Conservation (phyloP, 2,329 filamentous ascomycete species). For the Alternaria ethzedia region DNA sequence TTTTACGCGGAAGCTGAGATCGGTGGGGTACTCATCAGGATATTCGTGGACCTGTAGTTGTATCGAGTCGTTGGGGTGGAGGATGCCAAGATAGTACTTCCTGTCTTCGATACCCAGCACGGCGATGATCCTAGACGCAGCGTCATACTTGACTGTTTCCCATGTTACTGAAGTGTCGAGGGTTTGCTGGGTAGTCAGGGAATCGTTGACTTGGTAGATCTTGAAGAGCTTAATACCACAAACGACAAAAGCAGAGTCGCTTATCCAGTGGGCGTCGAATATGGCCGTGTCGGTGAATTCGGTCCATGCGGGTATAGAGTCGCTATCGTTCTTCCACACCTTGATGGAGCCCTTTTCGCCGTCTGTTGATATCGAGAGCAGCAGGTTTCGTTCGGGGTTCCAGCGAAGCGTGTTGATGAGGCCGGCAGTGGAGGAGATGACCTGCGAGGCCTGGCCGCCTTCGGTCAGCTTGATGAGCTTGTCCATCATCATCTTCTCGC, state of each 20-base stretch:
- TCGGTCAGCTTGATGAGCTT: slow-evolving; percentile 45
- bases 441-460: slow-evolving; percentile 36
- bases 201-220: slow-evolving; percentile 45
- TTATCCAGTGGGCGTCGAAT: slow-evolving; percentile 54
- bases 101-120: slow-evolving; percentile 37
- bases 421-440: slow-evolving; percentile 47
- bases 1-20: slow-evolving; percentile 50
- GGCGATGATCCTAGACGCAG: slow-evolving; percentile 49
- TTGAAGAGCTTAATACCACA: slow-evolving; percentile 51
- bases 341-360: slow-evolving; percentile 49
- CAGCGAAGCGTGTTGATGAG: slow-evolving; percentile 47
- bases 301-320: slow-evolving; percentile 50
- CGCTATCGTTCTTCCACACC: slow-evolving; percentile 45
- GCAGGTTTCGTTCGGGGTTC: slow-evolving; percentile 41
- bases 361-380: slow-evolving; percentile 49
- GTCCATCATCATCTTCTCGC: slow-evolving; percentile 47
- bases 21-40: slow-evolving; percentile 46
- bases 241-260: slow-evolving; percentile 52
- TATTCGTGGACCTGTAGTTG: slow-evolving; percentile 42
- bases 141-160: slow-evolving; percentile 50
- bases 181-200: slow-evolving; percentile 36
- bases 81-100: slow-evolving; percentile 43
- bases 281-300: slow-evolving; percentile 51
- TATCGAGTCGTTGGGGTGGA: slow-evolving; percentile 41
- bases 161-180: slow-evolving; percentile 42